These are phyloP conservation scores for Mycena pura DNA, from an alignment of 768 basidiomycete genomes.

Conservation along the genomic window DNA sequence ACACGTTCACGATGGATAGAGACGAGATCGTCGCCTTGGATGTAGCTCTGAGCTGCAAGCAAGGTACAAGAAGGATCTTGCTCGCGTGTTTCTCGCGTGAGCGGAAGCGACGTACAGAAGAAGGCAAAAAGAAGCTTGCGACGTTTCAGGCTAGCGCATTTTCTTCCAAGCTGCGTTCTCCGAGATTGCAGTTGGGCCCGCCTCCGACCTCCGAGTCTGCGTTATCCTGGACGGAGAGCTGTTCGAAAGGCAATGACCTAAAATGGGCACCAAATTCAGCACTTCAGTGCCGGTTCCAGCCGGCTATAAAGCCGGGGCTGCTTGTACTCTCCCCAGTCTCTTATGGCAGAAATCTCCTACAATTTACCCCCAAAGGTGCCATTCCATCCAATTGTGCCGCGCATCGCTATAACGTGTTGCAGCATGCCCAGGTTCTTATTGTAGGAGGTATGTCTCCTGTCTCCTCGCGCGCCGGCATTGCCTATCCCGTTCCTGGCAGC, in stretches of 20 bases:
- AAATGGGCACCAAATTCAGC: background rate
- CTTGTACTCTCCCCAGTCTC: background rate
- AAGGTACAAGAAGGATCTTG: slow-evolving; percentile 16
- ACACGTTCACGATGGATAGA: background rate
- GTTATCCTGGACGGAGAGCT: background rate
- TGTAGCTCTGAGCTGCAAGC: slow-evolving; percentile 13
- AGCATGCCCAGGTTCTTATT: slow-evolving; percentile 24
- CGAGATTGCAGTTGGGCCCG: background rate
- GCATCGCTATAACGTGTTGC: background rate
- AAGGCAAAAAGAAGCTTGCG: slow-evolving; percentile 12
- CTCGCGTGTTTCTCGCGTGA: slow-evolving; percentile 25
- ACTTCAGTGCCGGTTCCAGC: background rate
- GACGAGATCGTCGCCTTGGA: too few species aligned
- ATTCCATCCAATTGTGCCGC: background rate
- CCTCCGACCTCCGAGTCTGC: background rate
- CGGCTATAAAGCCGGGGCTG: slow-evolving; percentile 3
- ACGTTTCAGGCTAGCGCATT: slow-evolving; percentile 15
- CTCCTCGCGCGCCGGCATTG: background rate
- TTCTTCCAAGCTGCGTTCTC: background rate
- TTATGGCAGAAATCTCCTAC: slow-evolving; percentile 11
- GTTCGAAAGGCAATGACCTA: background rate
- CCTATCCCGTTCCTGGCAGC: slow-evolving; percentile 32
- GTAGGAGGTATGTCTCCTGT: slow-evolving; percentile 16
- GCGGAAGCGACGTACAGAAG: slow-evolving; percentile 23
- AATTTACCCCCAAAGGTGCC: slow-evolving; percentile 24